These are phyloP conservation scores for Fusarium anthophilum DNA, from an alignment of 2,329 filamentous ascomycete species.

Conservation along the genomic window DNA sequence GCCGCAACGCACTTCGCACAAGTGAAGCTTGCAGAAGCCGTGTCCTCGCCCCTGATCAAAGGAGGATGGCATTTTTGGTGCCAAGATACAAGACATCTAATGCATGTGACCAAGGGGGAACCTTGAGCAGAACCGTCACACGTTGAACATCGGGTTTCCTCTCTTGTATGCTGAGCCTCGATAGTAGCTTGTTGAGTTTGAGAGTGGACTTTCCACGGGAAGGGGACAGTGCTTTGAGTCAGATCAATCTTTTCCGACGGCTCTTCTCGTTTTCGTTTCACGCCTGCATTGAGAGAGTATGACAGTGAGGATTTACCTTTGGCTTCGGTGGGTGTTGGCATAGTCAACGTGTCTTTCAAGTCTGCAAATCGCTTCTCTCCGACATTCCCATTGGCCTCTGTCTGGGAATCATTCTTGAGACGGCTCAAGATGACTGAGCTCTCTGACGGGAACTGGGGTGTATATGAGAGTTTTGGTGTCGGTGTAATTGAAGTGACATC, in stretches of 20 bases:
- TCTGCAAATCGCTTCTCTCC: not conserved
- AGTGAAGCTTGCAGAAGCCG: conserved; percentile 4
- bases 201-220: conserved; percentile 30
- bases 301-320: conserved; percentile 3
- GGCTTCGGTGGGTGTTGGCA: conserved; percentile 10
- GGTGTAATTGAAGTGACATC: not conserved
- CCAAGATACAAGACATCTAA: conserved; percentile 36
- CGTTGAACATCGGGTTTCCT: conserved; percentile 17
- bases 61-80: conserved; percentile 40
- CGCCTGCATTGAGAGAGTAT: conserved; percentile 6
- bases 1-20: conserved; percentile 34
- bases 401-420: conserved; percentile 27
- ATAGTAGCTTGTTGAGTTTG: not conserved
- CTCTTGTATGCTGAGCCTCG: not conserved
- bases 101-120: conserved; percentile 31
- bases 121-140: conserved; percentile 21
- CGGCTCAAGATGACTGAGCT: conserved; percentile 43
- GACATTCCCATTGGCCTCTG: not conserved
- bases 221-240: conserved; percentile 45
- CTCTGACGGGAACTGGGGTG: conserved; percentile 44
- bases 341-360: conserved; percentile 22
- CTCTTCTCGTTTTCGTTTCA: conserved; percentile 46
- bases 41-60: not conserved
- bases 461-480: conserved; percentile 36
- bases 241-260: conserved; percentile 42